A percentile compares a stretch with the other conserved stretches of the same genome.
Evolutionary conservation across 768 basidiomycete genomes (phyloP).

Genomic region (Boletus edulis): DNA sequence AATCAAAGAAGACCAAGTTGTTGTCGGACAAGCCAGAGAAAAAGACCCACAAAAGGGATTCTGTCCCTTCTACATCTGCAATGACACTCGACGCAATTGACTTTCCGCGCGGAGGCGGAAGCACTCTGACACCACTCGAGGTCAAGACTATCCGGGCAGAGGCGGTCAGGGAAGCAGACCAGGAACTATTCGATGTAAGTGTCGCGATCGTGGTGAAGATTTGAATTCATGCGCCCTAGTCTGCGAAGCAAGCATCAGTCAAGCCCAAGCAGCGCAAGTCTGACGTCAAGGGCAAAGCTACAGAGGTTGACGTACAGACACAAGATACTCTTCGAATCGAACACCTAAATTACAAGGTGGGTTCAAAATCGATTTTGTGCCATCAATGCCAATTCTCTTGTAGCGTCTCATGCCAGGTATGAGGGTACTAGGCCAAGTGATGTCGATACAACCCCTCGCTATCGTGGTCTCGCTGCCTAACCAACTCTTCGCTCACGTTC

Average conservation of each 20-base stretch:
- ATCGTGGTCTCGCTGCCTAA: slow-evolving; percentile 94
- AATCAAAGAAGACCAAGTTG: slow-evolving; percentile 62
- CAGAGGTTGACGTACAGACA: slow-evolving; percentile 28
- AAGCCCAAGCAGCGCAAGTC: slow-evolving; percentile 49
- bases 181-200: slow-evolving; percentile 70
- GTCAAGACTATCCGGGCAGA: slow-evolving; percentile 84
- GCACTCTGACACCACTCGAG: slow-evolving; percentile 83
- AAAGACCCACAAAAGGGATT: slow-evolving; percentile 23
- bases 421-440: slow-evolving; percentile 85
- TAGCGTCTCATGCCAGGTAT: slow-evolving; percentile 81
- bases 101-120: slow-evolving; percentile 95
- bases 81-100: slow-evolving; percentile 71
- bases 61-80: slow-evolving; percentile 36
- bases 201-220: neutral
- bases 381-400: slow-evolving; percentile 4
- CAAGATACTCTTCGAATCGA: slow-evolving; percentile 72
- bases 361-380: neutral
- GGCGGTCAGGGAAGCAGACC: slow-evolving; percentile 79
- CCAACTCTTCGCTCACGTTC: slow-evolving; percentile 90
- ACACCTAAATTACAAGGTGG: slow-evolving; percentile 90
- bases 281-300: slow-evolving; percentile 34
- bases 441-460: slow-evolving; percentile 83
- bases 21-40: slow-evolving; percentile 27
- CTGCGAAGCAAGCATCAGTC: slow-evolving; percentile 36
- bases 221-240: slow-evolving; percentile 34